Evolutionary conservation across 805 yeast species (phyloP).

Genomic region (Saturnispora diversa): DNA sequence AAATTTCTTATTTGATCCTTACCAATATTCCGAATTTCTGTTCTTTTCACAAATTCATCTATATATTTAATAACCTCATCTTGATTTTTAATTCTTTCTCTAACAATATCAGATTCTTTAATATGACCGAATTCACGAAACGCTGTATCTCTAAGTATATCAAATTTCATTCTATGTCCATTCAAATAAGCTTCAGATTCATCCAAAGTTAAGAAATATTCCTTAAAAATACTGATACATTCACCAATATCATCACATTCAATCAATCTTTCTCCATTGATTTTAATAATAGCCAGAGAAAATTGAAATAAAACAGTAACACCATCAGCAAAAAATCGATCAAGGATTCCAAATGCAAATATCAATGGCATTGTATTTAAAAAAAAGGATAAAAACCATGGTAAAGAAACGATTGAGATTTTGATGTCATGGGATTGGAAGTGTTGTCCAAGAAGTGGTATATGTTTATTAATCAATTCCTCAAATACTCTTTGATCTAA

Average conservation of each 20-base stretch:
- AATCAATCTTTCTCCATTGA: constrained; percentile 79
- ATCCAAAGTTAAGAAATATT: constrained; percentile 70
- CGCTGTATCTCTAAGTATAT: constrained; percentile 82
- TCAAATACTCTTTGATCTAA: constrained; percentile 93
- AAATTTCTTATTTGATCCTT: constrained; percentile 48
- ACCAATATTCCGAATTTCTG: constrained; percentile 82
- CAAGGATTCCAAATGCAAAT: constrained; percentile 85
- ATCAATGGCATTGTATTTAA: constrained; percentile 91
- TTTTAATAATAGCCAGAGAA: constrained; percentile 79
- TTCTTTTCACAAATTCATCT: constrained; percentile 83
- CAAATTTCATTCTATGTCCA: constrained; percentile 72
- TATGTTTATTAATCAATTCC: constrained; percentile 74
- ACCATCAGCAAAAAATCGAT: constrained; percentile 84
- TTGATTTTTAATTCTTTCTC: constrained; percentile 62
- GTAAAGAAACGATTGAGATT: constrained; percentile 83
- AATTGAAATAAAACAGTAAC: constrained; percentile 85
- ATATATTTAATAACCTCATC: constrained; percentile 77
- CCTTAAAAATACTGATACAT: constrained; percentile 77
- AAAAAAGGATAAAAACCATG: constrained; percentile 91
- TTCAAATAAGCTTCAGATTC: constrained; percentile 58
- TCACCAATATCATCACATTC: constrained; percentile 86
- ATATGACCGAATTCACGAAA: constrained; percentile 82
- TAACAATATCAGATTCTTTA: constrained; percentile 64
- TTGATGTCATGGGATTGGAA: constrained; percentile 76
- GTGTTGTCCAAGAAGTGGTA: constrained; percentile 86